Evolutionary conservation across 1,284 basidiomycete species (phyloP).

Genomic region (Pseudozyma tsukubaensis): DNA sequence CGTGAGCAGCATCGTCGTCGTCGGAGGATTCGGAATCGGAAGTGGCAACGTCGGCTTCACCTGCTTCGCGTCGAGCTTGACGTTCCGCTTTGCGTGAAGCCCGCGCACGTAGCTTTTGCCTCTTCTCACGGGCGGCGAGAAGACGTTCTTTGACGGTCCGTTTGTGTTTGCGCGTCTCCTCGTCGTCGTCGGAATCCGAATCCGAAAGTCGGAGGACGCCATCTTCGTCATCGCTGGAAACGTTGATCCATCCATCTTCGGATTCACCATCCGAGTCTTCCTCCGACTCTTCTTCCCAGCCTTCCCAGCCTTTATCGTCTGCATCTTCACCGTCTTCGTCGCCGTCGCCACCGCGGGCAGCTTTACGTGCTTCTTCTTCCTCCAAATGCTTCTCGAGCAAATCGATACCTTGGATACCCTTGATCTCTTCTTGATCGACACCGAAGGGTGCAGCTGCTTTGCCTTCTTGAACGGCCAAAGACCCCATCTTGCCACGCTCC

Average conservation of each 20-base stretch:
- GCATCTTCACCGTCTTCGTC: slow-evolving; percentile 69
- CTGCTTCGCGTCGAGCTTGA: slow-evolving; percentile 64
- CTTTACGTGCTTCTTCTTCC: slow-evolving; percentile 41
- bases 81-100: slow-evolving; percentile 56
- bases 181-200: slow-evolving; percentile 87
- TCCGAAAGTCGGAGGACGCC: slow-evolving; percentile 71
- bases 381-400: slow-evolving; percentile 65
- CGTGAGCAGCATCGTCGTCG: slow-evolving; percentile 50
- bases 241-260: slow-evolving; percentile 80
- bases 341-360: slow-evolving; percentile 68
- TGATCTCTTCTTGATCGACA: slow-evolving; percentile 76
- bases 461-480: slow-evolving; percentile 60
- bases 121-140: slow-evolving; percentile 46
- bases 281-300: slow-evolving; percentile 88
- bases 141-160: slow-evolving; percentile 45
- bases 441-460: slow-evolving; percentile 77
- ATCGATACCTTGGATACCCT: slow-evolving; percentile 84
- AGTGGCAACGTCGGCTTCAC: slow-evolving; percentile 55
- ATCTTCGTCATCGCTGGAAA: slow-evolving; percentile 79
- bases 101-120: slow-evolving; percentile 54
- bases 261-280: slow-evolving; percentile 76
- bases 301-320: slow-evolving; percentile 82
- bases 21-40: slow-evolving; percentile 54
- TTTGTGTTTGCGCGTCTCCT: slow-evolving; percentile 58
- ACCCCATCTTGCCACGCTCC: slow-evolving; percentile 74